Evolutionary conservation across 768 basidiomycete species (phyloP), one percentile per base, ranked within the genome.

Genomic region (Phaeolepiota aurea): DNA sequence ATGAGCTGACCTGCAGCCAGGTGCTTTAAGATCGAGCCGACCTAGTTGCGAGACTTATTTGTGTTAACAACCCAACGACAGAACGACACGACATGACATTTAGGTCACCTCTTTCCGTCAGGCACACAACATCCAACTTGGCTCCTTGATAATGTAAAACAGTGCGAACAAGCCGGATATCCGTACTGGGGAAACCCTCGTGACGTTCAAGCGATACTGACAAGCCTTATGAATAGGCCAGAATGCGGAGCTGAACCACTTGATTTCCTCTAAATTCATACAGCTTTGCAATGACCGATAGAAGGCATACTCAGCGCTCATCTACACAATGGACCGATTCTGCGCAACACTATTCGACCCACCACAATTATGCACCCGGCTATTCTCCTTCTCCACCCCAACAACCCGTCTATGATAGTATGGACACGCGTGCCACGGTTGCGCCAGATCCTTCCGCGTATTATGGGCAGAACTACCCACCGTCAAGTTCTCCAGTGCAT

Each of bases 241-340:
- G 36, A 39, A 28, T 28, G 25, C n/a, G n/a, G n/a, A 28, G 25
- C n/a, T 28, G 25, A 7, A 28, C 25, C 25, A 28, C 25, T 35
- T 19, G 12, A 35, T 35, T 19, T 35, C 18, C 16, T 35, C 33
- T 35, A 7, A 5, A 16, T 9, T 9, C 9, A n/a, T 15, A 35
- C 33, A 19, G 9, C 43, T n/a, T n/a, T n/a, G 45, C 52, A 44
- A 62, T 63, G 58, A 44, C 54, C 37, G 52, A 61, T 48, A 48
- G 55, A 40, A 54, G 54, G 46, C 55, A 48, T 42, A 47, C 56
- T 38, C 62, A 69, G 52, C 57, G 57, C 49, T 48, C 65, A 39
- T 45, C 61, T 33, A 47, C 44, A 34, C 60, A 68, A 32, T 71
- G 68, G 66, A 60, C 49, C 45, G 45, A 48, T 32, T 48, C 42